Conservation (phyloP, 2,329 filamentous ascomycete species). For the Biscogniauxia marginata region DNA sequence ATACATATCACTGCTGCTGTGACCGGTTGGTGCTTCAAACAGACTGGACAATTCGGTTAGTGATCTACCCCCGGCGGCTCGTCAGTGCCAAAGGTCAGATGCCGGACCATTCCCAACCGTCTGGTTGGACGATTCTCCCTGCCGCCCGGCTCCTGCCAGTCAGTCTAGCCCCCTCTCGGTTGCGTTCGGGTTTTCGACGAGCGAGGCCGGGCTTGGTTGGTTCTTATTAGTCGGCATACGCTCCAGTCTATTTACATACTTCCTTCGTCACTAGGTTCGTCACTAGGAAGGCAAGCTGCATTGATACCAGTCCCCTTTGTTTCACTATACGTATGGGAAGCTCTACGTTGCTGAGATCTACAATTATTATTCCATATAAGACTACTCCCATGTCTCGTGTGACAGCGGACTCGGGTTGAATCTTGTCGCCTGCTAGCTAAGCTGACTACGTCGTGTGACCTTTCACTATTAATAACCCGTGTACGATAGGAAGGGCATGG, state of each 20-base stretch:
- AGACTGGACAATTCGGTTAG: not conserved
- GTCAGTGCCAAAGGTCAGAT: not conserved
- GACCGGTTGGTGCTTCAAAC: not conserved
- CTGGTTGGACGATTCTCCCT: not conserved
- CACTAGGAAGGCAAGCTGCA: not conserved
- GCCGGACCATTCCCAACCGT: not conserved
- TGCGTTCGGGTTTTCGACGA: not conserved
- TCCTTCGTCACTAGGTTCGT: too few relatives aligned
- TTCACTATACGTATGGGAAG: not conserved
- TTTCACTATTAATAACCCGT: too few relatives aligned
- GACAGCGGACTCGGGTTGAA: too few relatives aligned
- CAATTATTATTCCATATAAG: not conserved
- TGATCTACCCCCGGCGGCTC: not conserved
- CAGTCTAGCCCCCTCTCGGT: not conserved
- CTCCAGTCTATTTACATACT: too few relatives aligned
- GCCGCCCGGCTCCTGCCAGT: not conserved
- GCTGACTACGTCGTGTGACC: too few relatives aligned
- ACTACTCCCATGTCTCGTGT: too few relatives aligned
- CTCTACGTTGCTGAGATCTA: not conserved
- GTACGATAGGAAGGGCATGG: too few relatives aligned
- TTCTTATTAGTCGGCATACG: too few relatives aligned
- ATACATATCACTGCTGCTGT: not conserved
- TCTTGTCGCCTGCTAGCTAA: too few relatives aligned
- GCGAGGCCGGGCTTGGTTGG: not conserved
- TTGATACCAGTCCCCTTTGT: not conserved